Percentiles rank a stretch among this genome's conserved stretches.
Evolutionary conservation across 2,329 filamentous ascomycete genomes (phyloP).

Genomic region (Onygenales sp.): DNA sequence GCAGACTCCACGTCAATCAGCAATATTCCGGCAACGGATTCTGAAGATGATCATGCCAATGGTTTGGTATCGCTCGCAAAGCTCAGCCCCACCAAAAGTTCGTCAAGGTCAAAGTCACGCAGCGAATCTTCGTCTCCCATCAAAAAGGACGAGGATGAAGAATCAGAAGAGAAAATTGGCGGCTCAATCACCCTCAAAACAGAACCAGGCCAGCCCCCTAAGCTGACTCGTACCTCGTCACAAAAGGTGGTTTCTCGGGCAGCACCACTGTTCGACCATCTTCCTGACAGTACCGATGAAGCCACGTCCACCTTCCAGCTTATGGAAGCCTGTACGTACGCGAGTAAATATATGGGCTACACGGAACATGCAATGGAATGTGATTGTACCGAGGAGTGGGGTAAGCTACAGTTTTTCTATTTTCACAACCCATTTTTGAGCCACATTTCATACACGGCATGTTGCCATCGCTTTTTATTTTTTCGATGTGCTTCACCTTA

Average conservation of each 20-base stretch:
- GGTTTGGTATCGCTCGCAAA: constrained; percentile 8
- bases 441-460: background rate
- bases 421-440: constrained; percentile 7
- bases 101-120: constrained; percentile 15
- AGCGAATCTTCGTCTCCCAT: constrained; percentile 15
- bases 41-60: constrained; percentile 12
- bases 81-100: constrained; percentile 11
- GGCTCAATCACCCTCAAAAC: constrained; percentile 55
- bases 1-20: constrained; percentile 17
- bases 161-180: constrained; percentile 46
- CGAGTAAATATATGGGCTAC: constrained; percentile 79
- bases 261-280: constrained; percentile 59
- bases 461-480: background rate
- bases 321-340: constrained; percentile 80
- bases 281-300: constrained; percentile 69
- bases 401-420: constrained; percentile 49
- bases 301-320: constrained; percentile 69
- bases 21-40: constrained; percentile 9
- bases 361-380: constrained; percentile 93
- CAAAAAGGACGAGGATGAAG: constrained; percentile 26
- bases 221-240: constrained; percentile 62
- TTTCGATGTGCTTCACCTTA: background rate
- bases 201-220: constrained; percentile 58
- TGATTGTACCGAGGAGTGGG: constrained; percentile 89
- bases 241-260: constrained; percentile 58